Evolutionary conservation across 495 filamentous ascomycete genomes (phyloP).

Genomic region (Hypoxylon lienhwacheense): DNA sequence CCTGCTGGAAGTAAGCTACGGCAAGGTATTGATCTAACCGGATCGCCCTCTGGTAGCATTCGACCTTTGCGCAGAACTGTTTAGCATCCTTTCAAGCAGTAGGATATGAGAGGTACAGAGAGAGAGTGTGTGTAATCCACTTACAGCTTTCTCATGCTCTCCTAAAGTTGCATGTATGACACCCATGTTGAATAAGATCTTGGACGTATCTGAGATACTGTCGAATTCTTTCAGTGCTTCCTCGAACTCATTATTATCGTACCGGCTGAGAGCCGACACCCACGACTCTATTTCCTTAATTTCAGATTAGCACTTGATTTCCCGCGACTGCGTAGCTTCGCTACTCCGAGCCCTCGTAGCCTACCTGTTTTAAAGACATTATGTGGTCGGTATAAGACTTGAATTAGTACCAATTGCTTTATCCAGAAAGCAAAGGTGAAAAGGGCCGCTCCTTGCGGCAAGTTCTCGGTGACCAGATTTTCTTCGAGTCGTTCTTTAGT

Average conservation of each 20-base stretch:
- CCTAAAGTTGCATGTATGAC: slow-evolving; percentile 98
- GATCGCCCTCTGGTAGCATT: slow-evolving; percentile 91
- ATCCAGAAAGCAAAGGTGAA: slow-evolving; percentile 37
- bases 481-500: slow-evolving; percentile 13
- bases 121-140: slow-evolving; percentile 34
- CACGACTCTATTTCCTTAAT: slow-evolving; percentile 96
- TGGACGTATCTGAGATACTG: slow-evolving; percentile 89
- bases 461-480: too few species aligned
- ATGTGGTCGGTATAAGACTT: slow-evolving; percentile 28
- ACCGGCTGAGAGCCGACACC: slow-evolving; percentile 87
- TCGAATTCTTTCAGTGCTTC: slow-evolving; percentile 80
- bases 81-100: slow-evolving; percentile 9
- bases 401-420: slow-evolving; percentile 35
- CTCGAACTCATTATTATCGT: slow-evolving; percentile 97
- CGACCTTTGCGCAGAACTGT: slow-evolving; percentile 61
- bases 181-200: slow-evolving; percentile 98
- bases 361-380: slow-evolving; percentile 78
- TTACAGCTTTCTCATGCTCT: slow-evolving; percentile 91
- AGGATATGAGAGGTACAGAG: too few species aligned
- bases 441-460: slow-evolving; percentile 26
- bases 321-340: too few species aligned
- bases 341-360: too few species aligned
- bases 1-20: slow-evolving; percentile 98
- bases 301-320: slow-evolving; percentile 23
- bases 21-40: slow-evolving; percentile 91